These are phyloP conservation scores for Glycine latifolia DNA, from an alignment of 306 rosid species.

Conservation along the genomic window DNA sequence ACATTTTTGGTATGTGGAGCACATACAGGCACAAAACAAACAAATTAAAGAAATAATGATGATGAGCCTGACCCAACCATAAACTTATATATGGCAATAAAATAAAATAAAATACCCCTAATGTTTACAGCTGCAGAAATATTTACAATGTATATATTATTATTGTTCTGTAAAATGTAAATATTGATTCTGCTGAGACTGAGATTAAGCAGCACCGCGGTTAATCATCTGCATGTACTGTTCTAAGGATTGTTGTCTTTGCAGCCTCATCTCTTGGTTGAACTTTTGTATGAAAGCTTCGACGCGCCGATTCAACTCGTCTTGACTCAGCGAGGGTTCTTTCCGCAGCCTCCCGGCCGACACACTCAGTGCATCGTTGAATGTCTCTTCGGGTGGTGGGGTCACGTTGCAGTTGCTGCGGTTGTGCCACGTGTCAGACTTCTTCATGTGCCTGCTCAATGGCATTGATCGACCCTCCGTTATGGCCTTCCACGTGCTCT, in stretches of 20 bases:
- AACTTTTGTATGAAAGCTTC: conserved; percentile 79
- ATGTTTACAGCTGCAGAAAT: too few species aligned
- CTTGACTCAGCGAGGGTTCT: conserved; percentile 88
- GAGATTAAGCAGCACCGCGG: conserved; percentile 32
- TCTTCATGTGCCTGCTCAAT: conserved; percentile 70
- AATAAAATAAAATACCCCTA: background rate
- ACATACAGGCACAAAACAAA: background rate
- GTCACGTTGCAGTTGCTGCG: conserved; percentile 41
- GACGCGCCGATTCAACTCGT: conserved; percentile 89
- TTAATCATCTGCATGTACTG: conserved; percentile 63
- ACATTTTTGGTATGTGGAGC: conserved; percentile 21
- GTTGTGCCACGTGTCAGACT: conserved; percentile 68
- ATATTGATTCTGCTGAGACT: too few species aligned
- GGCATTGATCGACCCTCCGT: conserved; percentile 81
- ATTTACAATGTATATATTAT: too few species aligned
- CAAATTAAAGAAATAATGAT: background rate
- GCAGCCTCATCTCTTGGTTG: conserved; percentile 83
- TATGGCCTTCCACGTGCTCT: conserved; percentile 90
- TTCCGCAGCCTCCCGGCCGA: conserved; percentile 52
- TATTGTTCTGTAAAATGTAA: background rate
- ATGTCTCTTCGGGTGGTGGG: background rate
- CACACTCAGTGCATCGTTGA: conserved; percentile 41
- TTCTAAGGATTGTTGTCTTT: conserved; percentile 75
- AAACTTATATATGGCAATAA: background rate
- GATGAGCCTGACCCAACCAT: background rate